These are phyloP conservation scores for Eucalyptus brandiana DNA, from an alignment of 345 rosid genomes.

Conservation along the genomic window DNA sequence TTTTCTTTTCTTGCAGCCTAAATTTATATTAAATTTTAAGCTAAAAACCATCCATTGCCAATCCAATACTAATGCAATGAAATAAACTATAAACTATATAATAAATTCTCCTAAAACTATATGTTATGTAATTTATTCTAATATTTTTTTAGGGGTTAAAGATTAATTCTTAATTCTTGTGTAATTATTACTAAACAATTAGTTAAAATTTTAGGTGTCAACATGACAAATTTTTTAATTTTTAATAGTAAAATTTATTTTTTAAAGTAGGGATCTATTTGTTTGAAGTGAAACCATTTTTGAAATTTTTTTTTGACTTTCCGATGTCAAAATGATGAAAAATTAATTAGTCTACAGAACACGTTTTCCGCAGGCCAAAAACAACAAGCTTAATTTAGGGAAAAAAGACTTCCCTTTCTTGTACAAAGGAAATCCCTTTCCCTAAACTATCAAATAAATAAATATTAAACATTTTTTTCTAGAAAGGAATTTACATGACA, in stretches of 20 bases:
- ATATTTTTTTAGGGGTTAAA: too few relatives aligned
- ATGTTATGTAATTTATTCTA: too few relatives aligned
- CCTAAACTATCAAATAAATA: background rate
- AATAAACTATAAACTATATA: too few relatives aligned
- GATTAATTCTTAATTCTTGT: too few relatives aligned
- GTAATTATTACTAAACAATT: too few relatives aligned
- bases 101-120: too few relatives aligned
- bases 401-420: background rate
- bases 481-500: background rate
- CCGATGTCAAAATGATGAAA: background rate
- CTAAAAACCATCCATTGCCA: accelerated
- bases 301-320: too few relatives aligned
- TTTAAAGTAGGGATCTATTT: background rate
- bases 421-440: background rate
- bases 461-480: background rate
- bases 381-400: background rate
- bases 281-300: too few relatives aligned
- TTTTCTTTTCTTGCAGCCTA: too few relatives aligned
- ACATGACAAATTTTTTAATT: background rate
- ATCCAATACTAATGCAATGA: too few relatives aligned
- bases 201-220: too few relatives aligned
- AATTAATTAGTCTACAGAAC: background rate
- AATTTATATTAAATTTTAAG: too few relatives aligned
- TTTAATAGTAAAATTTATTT: background rate
- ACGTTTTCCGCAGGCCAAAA: background rate